These are phyloP conservation scores for Ceratobasidium sp. DNA, from an alignment of 1,284 basidiomycete species.

Conservation along the genomic window DNA sequence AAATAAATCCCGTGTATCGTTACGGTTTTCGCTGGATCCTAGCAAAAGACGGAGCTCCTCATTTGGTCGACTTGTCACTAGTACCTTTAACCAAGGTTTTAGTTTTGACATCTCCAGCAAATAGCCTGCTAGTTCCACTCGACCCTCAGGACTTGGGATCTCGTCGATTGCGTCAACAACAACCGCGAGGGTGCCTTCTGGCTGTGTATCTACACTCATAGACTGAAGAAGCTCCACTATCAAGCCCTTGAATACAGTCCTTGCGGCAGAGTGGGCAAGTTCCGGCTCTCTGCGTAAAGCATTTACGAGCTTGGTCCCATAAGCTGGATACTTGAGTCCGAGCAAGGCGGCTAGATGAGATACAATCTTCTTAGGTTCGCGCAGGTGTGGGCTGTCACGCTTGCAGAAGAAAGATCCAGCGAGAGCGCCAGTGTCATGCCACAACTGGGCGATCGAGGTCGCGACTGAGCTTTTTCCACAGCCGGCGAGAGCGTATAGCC, in stretches of 20 bases:
- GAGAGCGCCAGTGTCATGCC: not conserved
- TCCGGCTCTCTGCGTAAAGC: constrained; percentile 1
- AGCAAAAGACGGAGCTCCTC: constrained; percentile 2
- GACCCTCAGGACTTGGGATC: not conserved
- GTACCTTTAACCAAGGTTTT: no score
- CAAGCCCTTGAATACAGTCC: not conserved
- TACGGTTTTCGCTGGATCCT: not conserved
- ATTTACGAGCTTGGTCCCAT: not conserved
- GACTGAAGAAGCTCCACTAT: constrained; percentile 1
- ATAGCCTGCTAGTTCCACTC: not conserved
- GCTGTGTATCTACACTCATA: not conserved
- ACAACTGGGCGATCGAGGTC: not conserved
- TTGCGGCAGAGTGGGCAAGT: not conserved
- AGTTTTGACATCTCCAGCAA: not conserved
- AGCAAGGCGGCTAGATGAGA: constrained; percentile 7
- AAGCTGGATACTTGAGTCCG: not conserved
- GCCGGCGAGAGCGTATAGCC: constrained; percentile 1
- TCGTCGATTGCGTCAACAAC: constrained; percentile 45
- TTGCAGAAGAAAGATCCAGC: constrained; percentile 18
- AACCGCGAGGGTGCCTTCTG: not conserved
- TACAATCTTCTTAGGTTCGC: not conserved
- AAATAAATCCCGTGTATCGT: not conserved
- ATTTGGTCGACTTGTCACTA: constrained; percentile 39
- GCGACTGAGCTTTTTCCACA: constrained; percentile 15
- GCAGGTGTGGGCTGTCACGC: constrained; percentile 10